phyloP scores from a whole-genome alignment of 179 eudicot species.

The Silene noctiflora region DNA sequence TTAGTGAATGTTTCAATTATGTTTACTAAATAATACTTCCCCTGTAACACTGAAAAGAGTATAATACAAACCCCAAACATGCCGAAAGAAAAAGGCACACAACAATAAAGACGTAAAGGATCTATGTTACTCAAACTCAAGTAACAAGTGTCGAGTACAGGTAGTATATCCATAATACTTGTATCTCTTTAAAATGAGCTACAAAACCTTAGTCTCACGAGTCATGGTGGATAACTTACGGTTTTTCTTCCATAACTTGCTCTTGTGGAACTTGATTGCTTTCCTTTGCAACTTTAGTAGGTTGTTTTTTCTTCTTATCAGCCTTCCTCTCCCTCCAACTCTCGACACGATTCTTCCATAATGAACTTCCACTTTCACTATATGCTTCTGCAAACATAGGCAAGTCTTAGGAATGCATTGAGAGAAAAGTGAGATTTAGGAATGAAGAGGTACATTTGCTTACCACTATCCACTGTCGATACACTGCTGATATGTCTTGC shows the following conservation, averaged over 20 bases:
- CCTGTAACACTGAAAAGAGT: too few relatives aligned
- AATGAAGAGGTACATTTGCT: conserved; percentile 27
- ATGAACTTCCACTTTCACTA: conserved; percentile 76
- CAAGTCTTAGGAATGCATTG: not conserved
- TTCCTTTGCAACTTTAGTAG: conserved; percentile 53
- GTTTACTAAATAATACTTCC: not conserved
- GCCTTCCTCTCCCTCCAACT: conserved; percentile 91
- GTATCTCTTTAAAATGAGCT: not conserved
- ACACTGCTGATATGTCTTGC: conserved; percentile 74
- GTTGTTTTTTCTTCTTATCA: conserved; percentile 58
- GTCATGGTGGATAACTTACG: conserved; percentile 42
- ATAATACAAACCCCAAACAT: too few relatives aligned
- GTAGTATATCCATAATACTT: too few relatives aligned
- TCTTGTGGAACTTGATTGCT: conserved; percentile 52
- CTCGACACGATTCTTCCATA: conserved; percentile 93
- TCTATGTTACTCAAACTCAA: too few relatives aligned
- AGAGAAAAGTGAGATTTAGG: not conserved
- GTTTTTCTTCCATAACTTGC: conserved; percentile 75
- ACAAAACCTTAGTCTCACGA: not conserved
- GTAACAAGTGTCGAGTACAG: too few relatives aligned
- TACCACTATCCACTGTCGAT: conserved; percentile 87
- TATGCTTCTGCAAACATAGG: conserved; percentile 40
- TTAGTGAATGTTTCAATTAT: not conserved
- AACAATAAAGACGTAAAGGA: too few relatives aligned
- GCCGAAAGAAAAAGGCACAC: too few relatives aligned